Evolutionary conservation across 2,329 filamentous ascomycete species (phyloP).

Genomic region (Ascochyta rabiei): DNA sequence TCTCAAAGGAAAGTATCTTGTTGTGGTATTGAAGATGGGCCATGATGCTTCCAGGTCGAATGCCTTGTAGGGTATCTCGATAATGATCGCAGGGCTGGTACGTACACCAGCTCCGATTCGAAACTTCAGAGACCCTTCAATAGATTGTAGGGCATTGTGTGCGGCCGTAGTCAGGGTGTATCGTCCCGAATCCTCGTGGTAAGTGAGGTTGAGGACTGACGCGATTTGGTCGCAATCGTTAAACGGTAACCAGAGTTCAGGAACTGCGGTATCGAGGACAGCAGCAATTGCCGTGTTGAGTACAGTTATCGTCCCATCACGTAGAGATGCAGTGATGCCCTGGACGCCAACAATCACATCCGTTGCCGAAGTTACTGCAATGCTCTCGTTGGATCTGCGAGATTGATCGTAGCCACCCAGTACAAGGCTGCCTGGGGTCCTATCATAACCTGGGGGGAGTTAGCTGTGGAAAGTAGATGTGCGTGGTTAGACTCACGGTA

Average conservation of each 20-base stretch:
- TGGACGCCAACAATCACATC: slow-evolving; percentile 65
- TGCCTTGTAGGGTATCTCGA: slow-evolving; percentile 57
- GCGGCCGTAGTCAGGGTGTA: slow-evolving; percentile 66
- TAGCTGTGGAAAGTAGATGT: slow-evolving; percentile 1
- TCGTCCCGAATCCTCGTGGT: slow-evolving; percentile 66
- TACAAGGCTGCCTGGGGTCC: slow-evolving; percentile 57
- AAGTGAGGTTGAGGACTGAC: slow-evolving; percentile 66
- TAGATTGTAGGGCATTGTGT: slow-evolving; percentile 57
- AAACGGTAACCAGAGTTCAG: slow-evolving; percentile 56
- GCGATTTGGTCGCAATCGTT: slow-evolving; percentile 70
- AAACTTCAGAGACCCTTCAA: slow-evolving; percentile 53
- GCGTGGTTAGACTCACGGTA: slow-evolving; percentile 60
- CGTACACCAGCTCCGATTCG: slow-evolving; percentile 46
- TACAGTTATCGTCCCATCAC: slow-evolving; percentile 45
- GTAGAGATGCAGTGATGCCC: slow-evolving; percentile 49
- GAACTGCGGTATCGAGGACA: slow-evolving; percentile 55
- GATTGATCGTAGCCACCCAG: slow-evolving; percentile 73
- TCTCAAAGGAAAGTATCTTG: slow-evolving; percentile 70
- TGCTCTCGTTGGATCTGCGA: slow-evolving; percentile 63
- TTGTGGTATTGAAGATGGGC: slow-evolving; percentile 64
- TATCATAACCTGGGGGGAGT: slow-evolving; percentile 34
- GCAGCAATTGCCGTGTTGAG: slow-evolving; percentile 15
- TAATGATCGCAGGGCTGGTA: slow-evolving; percentile 43
- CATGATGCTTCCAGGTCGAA: slow-evolving; percentile 54
- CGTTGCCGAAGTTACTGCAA: slow-evolving; percentile 62